Conservation (phyloP, 805 yeast genomes). For the Spathaspora gorwiae region DNA sequence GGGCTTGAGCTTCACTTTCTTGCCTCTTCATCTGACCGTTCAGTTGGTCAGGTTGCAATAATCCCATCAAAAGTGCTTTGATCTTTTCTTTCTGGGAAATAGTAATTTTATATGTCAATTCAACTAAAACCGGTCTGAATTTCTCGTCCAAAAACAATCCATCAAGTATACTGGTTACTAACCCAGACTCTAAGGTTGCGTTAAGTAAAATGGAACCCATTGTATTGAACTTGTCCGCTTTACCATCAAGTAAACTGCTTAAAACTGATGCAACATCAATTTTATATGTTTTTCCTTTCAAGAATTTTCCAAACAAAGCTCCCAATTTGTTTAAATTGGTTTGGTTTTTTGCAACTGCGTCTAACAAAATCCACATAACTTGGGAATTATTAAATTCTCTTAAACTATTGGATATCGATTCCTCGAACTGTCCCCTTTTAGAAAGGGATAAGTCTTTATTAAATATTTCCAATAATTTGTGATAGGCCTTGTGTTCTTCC, state of each 20-base stretch:
- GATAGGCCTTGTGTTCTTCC: slow-evolving; percentile 5
- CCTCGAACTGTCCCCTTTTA: slow-evolving; percentile 12
- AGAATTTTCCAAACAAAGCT: slow-evolving; percentile 23
- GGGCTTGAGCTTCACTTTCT: slow-evolving; percentile 1
- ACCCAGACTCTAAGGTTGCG: slow-evolving; percentile 29
- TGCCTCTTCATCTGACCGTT: neutral
- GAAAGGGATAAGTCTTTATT: neutral
- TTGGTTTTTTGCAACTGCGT: slow-evolving; percentile 30
- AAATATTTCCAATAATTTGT: slow-evolving; percentile 5
- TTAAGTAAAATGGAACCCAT: slow-evolving; percentile 20
- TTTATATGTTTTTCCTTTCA: slow-evolving; percentile 9
- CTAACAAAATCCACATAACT: slow-evolving; percentile 30
- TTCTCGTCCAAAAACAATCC: slow-evolving; percentile 33
- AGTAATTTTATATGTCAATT: slow-evolving; percentile 27
- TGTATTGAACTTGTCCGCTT: slow-evolving; percentile 3
- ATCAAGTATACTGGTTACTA: slow-evolving; percentile 28
- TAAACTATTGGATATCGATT: slow-evolving; percentile 20
- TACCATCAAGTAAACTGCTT: neutral
- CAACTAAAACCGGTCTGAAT: slow-evolving; percentile 29
- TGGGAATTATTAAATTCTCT: slow-evolving; percentile 27
- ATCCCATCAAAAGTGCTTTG: neutral
- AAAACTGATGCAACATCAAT: slow-evolving; percentile 3
- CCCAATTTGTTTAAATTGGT: slow-evolving; percentile 23
- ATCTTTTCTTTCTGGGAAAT: slow-evolving; percentile 25
- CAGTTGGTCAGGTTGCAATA: neutral